A percentile compares a stretch with the other conserved stretches of the same genome.
Evolutionary conservation across 805 yeast species (phyloP).

Genomic region (Yamadazyma laniorum): DNA sequence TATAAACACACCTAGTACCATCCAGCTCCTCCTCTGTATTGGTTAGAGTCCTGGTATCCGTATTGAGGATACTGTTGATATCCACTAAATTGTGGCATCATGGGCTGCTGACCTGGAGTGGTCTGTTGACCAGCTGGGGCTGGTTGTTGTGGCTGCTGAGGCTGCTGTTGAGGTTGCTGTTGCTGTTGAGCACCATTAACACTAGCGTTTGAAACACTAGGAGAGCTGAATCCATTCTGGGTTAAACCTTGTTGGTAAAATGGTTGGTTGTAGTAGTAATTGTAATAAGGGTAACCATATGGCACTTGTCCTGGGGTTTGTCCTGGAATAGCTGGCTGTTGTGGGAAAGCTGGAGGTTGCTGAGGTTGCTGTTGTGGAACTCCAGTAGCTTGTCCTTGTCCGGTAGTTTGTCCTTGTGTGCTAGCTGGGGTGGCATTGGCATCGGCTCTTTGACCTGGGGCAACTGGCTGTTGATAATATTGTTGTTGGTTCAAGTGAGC

Average conservation of each 20-base stretch:
- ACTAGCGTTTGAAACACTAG: constrained; percentile 11
- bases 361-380: constrained; percentile 1
- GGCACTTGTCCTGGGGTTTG: constrained; percentile 21
- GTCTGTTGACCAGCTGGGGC: constrained; percentile 18
- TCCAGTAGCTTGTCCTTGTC: neutral
- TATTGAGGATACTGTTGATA: constrained; percentile 49
- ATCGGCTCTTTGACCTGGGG: constrained; percentile 20
- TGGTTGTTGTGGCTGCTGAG: constrained; percentile 16
- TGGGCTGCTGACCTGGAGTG: constrained; percentile 36
- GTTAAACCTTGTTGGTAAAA: constrained; percentile 25
- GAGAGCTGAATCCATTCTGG: constrained; percentile 14
- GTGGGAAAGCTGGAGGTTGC: constrained; percentile 2
- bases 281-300: constrained; percentile 42
- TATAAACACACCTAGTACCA: constrained; percentile 33
- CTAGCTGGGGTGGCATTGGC: constrained; percentile 2
- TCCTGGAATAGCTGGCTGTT: constrained; percentile 14
- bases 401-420: constrained; percentile 1
- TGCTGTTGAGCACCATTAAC: constrained; percentile 8
- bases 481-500: constrained; percentile 22
- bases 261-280: constrained; percentile 41
- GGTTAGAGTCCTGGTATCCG: constrained; percentile 42
- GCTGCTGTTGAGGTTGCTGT: constrained; percentile 12
- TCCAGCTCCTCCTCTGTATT: constrained; percentile 38
- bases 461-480: constrained; percentile 20
- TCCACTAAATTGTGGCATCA: constrained; percentile 43